Percentiles rank a stretch among this genome's conserved stretches.
phyloP scores from a whole-genome alignment of 495 filamentous ascomycete genomes.

The Glarea lozoyensis region DNA sequence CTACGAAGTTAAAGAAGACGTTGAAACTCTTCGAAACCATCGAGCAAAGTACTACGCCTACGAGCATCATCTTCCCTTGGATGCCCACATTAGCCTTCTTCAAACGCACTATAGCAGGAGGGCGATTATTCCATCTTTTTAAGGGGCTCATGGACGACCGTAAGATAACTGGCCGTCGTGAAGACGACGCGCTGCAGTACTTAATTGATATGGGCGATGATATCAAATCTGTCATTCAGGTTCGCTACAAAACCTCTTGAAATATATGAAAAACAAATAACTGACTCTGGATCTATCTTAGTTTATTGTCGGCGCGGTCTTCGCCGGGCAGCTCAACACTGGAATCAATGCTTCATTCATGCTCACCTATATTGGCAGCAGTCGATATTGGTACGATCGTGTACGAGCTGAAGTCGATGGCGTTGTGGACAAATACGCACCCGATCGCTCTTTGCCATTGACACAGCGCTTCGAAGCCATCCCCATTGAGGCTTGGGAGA shows the following conservation, averaged over 20 bases:
- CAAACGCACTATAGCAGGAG: neutral
- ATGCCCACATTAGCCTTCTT: neutral
- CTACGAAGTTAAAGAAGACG: neutral
- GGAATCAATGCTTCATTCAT: neutral
- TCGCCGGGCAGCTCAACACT: neutral
- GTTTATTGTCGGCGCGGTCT: neutral
- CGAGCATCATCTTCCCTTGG: neutral
- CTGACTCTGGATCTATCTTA: neutral
- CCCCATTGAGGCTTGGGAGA: neutral
- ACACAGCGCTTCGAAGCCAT: neutral
- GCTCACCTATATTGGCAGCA: neutral
- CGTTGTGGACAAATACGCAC: neutral
- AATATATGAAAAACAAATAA: neutral
- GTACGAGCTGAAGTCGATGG: neutral
- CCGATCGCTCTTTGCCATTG: neutral
- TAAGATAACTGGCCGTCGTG: neutral
- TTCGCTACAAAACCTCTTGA: neutral
- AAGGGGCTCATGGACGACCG: neutral
- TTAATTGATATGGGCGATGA: neutral
- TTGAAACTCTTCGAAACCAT: neutral
- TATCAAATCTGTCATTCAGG: neutral
- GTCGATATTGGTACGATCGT: neutral
- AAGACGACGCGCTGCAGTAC: neutral
- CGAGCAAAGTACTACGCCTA: neutral
- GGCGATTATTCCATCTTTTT: neutral